These are phyloP conservation scores for Madurella mycetomatis DNA, from an alignment of 2,329 filamentous ascomycete species.

Conservation along the genomic window DNA sequence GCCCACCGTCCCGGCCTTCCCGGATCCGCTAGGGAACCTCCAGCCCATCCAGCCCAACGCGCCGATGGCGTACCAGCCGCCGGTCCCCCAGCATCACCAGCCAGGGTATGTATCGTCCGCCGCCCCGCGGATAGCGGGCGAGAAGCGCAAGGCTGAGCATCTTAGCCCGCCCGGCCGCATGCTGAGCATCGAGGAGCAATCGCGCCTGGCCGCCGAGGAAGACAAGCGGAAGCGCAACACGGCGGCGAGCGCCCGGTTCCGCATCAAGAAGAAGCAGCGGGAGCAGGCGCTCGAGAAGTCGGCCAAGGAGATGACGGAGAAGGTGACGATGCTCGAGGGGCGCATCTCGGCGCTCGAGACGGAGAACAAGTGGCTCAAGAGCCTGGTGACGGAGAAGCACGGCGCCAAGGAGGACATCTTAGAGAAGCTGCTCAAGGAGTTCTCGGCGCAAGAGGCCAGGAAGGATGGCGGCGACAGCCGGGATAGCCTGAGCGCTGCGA, in stretches of 20 bases:
- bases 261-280: constrained; percentile 93
- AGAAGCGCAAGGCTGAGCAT: constrained; percentile 45
- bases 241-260: constrained; percentile 81
- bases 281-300: constrained; percentile 79
- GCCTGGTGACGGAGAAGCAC: constrained; percentile 77
- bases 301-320: constrained; percentile 78
- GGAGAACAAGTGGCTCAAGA: constrained; percentile 79
- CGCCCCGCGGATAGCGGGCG: constrained; percentile 27
- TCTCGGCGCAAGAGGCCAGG: constrained; percentile 34
- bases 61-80: constrained; percentile 42
- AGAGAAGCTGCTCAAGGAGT: constrained; percentile 49
- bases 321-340: constrained; percentile 67
- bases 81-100: constrained; percentile 32
- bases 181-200: constrained; percentile 63
- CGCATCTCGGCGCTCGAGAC: constrained; percentile 74
- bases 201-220: constrained; percentile 73
- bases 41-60: constrained; percentile 51
- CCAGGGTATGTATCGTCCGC: constrained; percentile 28
- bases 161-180: constrained; percentile 37
- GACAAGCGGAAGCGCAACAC: constrained; percentile 88
- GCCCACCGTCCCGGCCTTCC: constrained; percentile 44
- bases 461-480: constrained; percentile 4
- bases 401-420: constrained; percentile 54
- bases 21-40: constrained; percentile 39
- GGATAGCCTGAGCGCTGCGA: constrained; percentile 16